phyloP scores from a whole-genome alignment of 768 basidiomycete genomes.

The Leucocoprinus sp. region DNA sequence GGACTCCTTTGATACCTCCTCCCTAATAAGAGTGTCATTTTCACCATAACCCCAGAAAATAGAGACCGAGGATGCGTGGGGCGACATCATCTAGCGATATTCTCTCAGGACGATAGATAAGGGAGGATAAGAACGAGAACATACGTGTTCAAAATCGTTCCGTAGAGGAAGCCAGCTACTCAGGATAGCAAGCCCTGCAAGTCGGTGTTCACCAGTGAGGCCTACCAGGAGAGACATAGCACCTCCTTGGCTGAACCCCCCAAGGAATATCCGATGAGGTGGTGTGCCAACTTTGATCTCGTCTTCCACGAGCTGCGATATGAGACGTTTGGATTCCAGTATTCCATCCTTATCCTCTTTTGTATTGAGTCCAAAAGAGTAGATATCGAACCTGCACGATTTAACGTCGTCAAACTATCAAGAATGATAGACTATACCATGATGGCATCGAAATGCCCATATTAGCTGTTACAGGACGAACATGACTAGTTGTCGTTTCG shows the following conservation, averaged over 20 bases:
- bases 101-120: conserved; percentile 8
- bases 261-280: conserved; percentile 67
- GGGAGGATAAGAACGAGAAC: conserved; percentile 13
- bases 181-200: conserved; percentile 65
- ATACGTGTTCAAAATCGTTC: conserved; percentile 56
- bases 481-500: conserved; percentile 29
- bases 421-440: conserved; percentile 36
- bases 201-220: conserved; percentile 53
- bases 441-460: conserved; percentile 67
- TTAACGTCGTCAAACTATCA: conserved; percentile 5
- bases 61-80: conserved; percentile 53
- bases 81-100: conserved; percentile 45
- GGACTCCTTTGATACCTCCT: conserved; percentile 44
- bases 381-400: conserved; percentile 70
- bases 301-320: conserved; percentile 62
- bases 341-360: conserved; percentile 75
- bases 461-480: conserved; percentile 66
- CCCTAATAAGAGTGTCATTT: conserved; percentile 64
- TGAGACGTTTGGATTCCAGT: conserved; percentile 47
- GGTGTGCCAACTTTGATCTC: conserved; percentile 71
- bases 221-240: conserved; percentile 73
- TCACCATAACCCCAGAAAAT: conserved; percentile 87
- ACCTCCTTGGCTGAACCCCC: conserved; percentile 85
- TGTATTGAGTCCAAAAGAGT: conserved; percentile 49
- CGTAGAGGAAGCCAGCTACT: conserved; percentile 76